Evolutionary conservation across 2,329 filamentous ascomycete genomes (phyloP).

Genomic region (Colletotrichum euphorbiae): DNA sequence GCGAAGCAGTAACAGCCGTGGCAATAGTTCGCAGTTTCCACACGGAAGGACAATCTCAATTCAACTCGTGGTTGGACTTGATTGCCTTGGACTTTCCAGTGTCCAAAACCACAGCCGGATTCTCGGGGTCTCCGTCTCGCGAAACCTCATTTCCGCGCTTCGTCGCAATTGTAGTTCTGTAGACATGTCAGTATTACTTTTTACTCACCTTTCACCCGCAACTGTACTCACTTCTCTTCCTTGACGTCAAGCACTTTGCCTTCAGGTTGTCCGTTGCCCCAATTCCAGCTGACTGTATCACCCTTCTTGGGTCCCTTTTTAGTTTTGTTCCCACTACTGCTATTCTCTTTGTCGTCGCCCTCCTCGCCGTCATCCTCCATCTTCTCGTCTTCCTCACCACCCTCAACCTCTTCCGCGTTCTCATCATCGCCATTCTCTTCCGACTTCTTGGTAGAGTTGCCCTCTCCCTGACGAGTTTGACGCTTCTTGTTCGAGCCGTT

Average conservation of each 20-base stretch:
- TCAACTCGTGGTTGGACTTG: constrained; percentile 55
- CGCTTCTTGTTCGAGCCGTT: constrained; percentile 42
- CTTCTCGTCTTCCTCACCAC: constrained; percentile 29
- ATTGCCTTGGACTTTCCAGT: constrained; percentile 55
- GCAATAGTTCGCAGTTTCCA: not conserved
- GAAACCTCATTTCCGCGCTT: constrained; percentile 56
- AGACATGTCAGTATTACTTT: not conserved
- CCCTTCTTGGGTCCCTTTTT: constrained; percentile 52
- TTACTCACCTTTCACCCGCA: too few species aligned
- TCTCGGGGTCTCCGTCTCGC: constrained; percentile 53
- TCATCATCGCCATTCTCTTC: constrained; percentile 31
- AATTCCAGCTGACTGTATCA: constrained; percentile 60
- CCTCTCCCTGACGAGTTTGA: constrained; percentile 41
- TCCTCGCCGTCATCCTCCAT: constrained; percentile 34
- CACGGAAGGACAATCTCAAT: constrained; percentile 32
- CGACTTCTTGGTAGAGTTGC: constrained; percentile 40
- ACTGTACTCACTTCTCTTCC: constrained; percentile 50
- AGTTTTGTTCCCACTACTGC: constrained; percentile 34
- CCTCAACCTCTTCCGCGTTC: constrained; percentile 34
- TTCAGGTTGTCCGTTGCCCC: constrained; percentile 56
- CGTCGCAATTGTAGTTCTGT: constrained; percentile 53
- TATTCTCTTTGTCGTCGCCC: constrained; percentile 24
- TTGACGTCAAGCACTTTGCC: constrained; percentile 60
- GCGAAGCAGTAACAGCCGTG: too few species aligned
- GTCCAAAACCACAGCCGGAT: constrained; percentile 56